phyloP scores from a whole-genome alignment of 164 flowering plant species.

The Liquidambar formosana region DNA sequence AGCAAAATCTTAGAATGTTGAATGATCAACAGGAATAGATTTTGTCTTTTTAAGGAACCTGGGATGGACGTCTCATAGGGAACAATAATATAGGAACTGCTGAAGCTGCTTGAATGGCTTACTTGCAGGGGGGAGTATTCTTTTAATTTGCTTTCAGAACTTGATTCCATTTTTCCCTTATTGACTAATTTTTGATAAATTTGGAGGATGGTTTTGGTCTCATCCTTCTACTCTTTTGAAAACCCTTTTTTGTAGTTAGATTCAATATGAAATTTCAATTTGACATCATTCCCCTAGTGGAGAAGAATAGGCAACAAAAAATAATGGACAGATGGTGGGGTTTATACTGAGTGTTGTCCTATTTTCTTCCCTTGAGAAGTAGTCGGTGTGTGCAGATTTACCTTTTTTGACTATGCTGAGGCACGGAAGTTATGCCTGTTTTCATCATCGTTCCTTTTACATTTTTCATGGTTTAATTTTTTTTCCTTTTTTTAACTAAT shows the following conservation, averaged over 20 bases:
- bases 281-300: not conserved
- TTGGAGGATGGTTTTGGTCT: conserved; percentile 23
- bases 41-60: not conserved
- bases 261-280: conserved; percentile 3
- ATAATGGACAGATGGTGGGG: conserved; percentile 19
- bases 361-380: not conserved
- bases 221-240: conserved; percentile 10
- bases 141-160: conserved; percentile 14
- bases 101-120: conserved; percentile 9
- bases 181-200: conserved; percentile 6
- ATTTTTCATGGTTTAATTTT: no score
- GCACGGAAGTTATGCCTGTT: no score
- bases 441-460: no score
- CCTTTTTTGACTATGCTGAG: no score
- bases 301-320: conserved; percentile 2
- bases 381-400: no score
- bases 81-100: conserved; percentile 26
- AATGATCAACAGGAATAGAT: not conserved
- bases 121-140: conserved; percentile 13
- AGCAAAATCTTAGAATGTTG: conserved; percentile 34
- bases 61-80: conserved; percentile 2
- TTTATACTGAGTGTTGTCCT: conserved; percentile 2
- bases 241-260: conserved; percentile 17
- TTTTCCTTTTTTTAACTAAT: no score
- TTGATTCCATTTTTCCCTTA: not conserved